Percentiles rank a stretch among this genome's conserved stretches.
Conservation (phyloP, 2,329 filamentous ascomycete genomes). For the Diaporthe sp. region DNA sequence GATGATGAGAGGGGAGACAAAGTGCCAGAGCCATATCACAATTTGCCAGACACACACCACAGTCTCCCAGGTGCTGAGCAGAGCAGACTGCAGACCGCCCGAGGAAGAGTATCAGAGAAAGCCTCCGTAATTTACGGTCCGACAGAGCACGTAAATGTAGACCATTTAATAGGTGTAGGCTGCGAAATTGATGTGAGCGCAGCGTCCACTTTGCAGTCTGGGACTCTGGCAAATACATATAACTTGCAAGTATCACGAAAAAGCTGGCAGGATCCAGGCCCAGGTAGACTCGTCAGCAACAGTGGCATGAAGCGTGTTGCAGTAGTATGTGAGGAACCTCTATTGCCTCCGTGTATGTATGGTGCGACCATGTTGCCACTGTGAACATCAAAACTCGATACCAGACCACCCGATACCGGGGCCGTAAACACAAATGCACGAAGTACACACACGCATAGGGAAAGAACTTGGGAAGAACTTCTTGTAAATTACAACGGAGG, state of each 20-base stretch:
- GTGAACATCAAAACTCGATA: slow-evolving; percentile 3
- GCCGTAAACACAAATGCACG: neutral
- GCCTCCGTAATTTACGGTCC: neutral
- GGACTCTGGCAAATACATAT: neutral
- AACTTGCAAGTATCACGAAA: neutral
- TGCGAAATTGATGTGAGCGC: too few species aligned
- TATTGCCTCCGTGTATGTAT: slow-evolving; percentile 12
- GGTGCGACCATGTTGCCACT: slow-evolving; percentile 3
- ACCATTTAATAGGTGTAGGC: neutral
- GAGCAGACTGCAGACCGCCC: too few species aligned
- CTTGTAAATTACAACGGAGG: slow-evolving; percentile 43
- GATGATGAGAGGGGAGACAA: too few species aligned
- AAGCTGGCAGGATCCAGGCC: too few species aligned
- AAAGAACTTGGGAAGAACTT: slow-evolving; percentile 34
- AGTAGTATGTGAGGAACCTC: slow-evolving; percentile 10
- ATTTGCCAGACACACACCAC: too few species aligned
- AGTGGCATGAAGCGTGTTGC: neutral
- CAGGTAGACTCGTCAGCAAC: neutral
- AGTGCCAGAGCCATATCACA: too few species aligned
- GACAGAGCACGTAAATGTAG: neutral
- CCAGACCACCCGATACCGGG: neutral
- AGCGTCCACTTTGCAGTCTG: neutral
- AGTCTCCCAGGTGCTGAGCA: too few species aligned
- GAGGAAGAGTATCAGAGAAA: too few species aligned
- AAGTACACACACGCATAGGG: slow-evolving; percentile 1